Percentiles rank a stretch among this genome's conserved stretches.
Conservation (phyloP, 169 alveolate genomes). For the Eimeria brunetti region DNA sequence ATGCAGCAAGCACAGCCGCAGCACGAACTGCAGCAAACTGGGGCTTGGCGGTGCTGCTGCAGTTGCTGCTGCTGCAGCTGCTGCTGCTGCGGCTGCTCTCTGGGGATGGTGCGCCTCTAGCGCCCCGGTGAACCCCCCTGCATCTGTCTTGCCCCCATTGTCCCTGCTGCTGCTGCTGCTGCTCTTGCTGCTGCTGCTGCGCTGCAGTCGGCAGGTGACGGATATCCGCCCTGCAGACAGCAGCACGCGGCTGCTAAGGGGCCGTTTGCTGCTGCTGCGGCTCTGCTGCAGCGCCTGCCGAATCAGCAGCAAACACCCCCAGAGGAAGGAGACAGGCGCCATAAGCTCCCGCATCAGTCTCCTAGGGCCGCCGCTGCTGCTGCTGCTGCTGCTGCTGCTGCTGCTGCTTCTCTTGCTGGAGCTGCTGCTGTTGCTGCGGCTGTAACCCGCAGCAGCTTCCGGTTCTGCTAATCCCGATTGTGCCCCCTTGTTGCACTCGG, state of each 20-base stretch:
- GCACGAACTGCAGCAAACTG: slow-evolving; percentile 70
- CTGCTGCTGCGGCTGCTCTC: not conserved
- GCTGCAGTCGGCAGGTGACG: slow-evolving; percentile 3
- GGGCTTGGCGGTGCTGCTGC: slow-evolving; percentile 23
- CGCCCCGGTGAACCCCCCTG: not conserved
- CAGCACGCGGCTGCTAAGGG: slow-evolving; percentile 57
- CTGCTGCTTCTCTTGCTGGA: too few relatives aligned
- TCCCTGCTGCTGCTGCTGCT: not conserved
- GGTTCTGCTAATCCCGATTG: slow-evolving; percentile 4
- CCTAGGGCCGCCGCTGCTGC: slow-evolving; percentile 54
- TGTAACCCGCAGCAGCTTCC: not conserved
- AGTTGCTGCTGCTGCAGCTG: not conserved
- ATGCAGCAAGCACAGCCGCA: slow-evolving; percentile 64
- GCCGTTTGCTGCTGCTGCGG: slow-evolving; percentile 30
- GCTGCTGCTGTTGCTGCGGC: not conserved
- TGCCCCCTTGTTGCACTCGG: not conserved
- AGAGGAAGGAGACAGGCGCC: slow-evolving; percentile 49
- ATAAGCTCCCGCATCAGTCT: slow-evolving; percentile 19
- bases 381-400: slow-evolving; percentile 21
- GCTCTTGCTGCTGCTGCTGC: slow-evolving; percentile 24
- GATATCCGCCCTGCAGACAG: slow-evolving; percentile 39
- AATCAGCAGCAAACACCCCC: slow-evolving; percentile 42
- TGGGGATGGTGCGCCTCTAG: not conserved
- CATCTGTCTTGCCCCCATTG: not conserved
- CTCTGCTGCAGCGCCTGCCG: slow-evolving; percentile 72